These are phyloP conservation scores for Macrolepiota albuminosa DNA, from an alignment of 768 basidiomycete species.

Conservation along the genomic window DNA sequence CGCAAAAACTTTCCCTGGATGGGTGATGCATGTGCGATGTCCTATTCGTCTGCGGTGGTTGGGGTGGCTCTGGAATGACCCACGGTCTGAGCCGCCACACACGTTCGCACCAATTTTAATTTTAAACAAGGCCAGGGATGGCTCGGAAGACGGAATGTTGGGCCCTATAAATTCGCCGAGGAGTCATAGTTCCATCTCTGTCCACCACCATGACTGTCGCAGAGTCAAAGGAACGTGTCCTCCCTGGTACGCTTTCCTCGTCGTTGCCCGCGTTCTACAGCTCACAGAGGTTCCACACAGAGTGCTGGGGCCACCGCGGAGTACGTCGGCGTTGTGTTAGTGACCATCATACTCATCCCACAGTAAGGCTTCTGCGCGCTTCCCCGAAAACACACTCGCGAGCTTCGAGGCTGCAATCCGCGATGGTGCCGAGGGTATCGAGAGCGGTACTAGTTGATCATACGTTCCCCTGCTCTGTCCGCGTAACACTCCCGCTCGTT, in stretches of 20 bases:
- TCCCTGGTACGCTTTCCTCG: constrained; percentile 27
- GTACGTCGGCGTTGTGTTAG: constrained; percentile 24
- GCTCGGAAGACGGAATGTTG: neutral
- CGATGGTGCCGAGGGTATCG: constrained; percentile 94
- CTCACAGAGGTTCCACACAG: constrained; percentile 24
- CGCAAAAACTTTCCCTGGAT: neutral
- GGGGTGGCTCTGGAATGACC: no score
- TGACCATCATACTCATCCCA: neutral
- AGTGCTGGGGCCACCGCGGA: constrained; percentile 66
- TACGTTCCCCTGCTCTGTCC: constrained; percentile 24
- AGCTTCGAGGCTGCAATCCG: constrained; percentile 94
- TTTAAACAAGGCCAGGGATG: neutral
- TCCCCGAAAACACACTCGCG: constrained; percentile 92
- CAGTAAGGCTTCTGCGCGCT: constrained; percentile 72
- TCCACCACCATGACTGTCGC: constrained; percentile 6
- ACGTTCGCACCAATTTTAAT: constrained; percentile 3
- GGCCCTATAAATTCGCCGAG: neutral
- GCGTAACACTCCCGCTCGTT: constrained; percentile 40
- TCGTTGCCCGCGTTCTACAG: neutral
- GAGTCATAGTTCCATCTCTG: neutral
- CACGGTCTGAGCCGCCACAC: neutral
- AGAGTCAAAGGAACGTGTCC: constrained; percentile 6
- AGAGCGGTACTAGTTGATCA: constrained; percentile 76
- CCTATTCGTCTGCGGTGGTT: constrained; percentile 3
- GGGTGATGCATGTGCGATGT: constrained; percentile 11